Base-by-base conservation (phyloP, 2,329 filamentous ascomycete genomes). In the Fusarium compactum region DNA sequence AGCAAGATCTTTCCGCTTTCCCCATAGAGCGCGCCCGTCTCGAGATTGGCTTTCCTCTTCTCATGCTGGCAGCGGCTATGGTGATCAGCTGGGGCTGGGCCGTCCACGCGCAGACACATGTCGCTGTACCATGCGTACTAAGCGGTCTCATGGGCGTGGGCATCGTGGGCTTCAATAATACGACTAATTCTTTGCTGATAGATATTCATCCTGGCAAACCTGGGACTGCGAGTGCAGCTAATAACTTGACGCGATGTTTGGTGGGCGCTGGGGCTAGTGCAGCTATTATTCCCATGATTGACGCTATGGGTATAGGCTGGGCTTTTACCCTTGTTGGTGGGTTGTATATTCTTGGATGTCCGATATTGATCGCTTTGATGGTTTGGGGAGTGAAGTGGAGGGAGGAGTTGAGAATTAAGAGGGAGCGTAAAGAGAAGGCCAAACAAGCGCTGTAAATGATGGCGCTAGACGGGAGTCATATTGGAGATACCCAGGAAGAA, bases 231-330 rank as follows among this genome's bases (percentile, higher is more conserved):
- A 86, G 86, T 2, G 87, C 87, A 1, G 83, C 86, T 0, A 87
- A 86, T 64, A 90, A 90, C 63, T 71, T 90, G 16, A 82, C 84
- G 2, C 76, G 87, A 8, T 90, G 88, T 58, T 75, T 87, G 5
- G 72, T 90, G 4, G 87, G 86, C 1, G 88, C 88, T 0, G 83
- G 80, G 0, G 84, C 83, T 3, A 86, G 82, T 18, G 86, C 85
- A 0, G 79, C 84, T 3, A 84, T 90, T 22, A 75, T 85, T 6
- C 84, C 84, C 14, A 82, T 90, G 82, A 83, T 86, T 12, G 68
- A 84, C 11, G 78, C 76, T 1, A 82, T 89, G 62, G 86, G 86
- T 1, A 72, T 80, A 1, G 87, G 86, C 0, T 86, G 86, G 82
- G 81, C 85, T 0, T 87, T 86, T 64, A 85, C 83, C 0, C 71